Percentiles rank a stretch among this genome's conserved stretches.
phyloP scores from a whole-genome alignment of 495 filamentous ascomycete species.

The Sphaerosporella brunnea region DNA sequence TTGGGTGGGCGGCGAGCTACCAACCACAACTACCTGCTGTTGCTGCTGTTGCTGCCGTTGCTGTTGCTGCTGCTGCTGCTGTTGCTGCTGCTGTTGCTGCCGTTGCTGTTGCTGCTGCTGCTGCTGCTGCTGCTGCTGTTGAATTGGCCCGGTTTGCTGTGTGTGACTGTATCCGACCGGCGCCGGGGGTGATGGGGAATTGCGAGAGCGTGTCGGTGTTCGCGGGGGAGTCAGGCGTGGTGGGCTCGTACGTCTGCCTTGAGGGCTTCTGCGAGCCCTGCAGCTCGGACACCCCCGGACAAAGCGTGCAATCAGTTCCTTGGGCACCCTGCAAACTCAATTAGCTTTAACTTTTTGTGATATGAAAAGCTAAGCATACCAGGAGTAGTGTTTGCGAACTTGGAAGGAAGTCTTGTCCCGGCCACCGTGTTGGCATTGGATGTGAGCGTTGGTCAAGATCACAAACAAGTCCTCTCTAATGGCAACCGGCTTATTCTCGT shows the following conservation, averaged over 20 bases:
- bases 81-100: slow-evolving; percentile 9
- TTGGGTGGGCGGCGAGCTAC: slow-evolving; percentile 11
- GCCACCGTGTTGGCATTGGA: slow-evolving; percentile 42
- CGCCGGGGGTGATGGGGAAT: too few relatives aligned
- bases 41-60: slow-evolving; percentile 7
- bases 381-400: slow-evolving; percentile 40
- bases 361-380: slow-evolving; percentile 27
- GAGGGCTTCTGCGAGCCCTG: slow-evolving; percentile 15
- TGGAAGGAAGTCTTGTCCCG: slow-evolving; percentile 43
- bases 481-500: slow-evolving; percentile 44
- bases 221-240: slow-evolving; percentile 7
- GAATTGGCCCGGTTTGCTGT: not conserved
- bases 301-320: slow-evolving; percentile 41
- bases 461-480: slow-evolving; percentile 41
- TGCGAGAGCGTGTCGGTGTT: slow-evolving; percentile 2
- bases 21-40: slow-evolving; percentile 13
- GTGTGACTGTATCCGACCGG: too few relatives aligned
- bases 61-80: not conserved
- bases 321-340: slow-evolving; percentile 33
- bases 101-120: not conserved
- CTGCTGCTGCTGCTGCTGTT: not conserved
- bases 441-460: slow-evolving; percentile 39
- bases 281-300: slow-evolving; percentile 38
- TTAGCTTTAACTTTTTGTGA: not conserved
- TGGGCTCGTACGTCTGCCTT: not conserved